These are phyloP conservation scores for Ophiostoma himal-ulmi DNA, from an alignment of 2,329 filamentous ascomycete species.

Conservation along the genomic window DNA sequence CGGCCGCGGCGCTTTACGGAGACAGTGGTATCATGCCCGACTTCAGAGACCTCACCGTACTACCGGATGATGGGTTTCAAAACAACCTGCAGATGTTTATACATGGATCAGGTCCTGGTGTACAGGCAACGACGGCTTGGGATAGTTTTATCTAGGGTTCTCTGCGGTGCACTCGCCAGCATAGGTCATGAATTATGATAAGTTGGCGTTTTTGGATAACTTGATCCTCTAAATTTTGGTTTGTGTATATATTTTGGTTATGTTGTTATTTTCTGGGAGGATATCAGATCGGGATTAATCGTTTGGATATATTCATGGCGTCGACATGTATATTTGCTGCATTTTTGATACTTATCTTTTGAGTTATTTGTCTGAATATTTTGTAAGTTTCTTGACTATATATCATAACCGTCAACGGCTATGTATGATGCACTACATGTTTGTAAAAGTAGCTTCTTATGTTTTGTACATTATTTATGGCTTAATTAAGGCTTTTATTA, in stretches of 20 bases:
- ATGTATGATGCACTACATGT: background rate
- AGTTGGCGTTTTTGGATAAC: background rate
- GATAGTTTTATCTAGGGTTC: constrained; percentile 26
- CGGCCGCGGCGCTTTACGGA: constrained; percentile 14
- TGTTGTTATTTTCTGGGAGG: background rate
- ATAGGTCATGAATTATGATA: background rate
- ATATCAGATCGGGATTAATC: background rate
- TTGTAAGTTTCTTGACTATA: no score
- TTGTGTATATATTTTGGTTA: background rate
- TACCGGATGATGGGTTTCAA: constrained; percentile 41
- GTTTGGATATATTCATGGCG: background rate
- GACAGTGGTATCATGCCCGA: constrained; percentile 12
- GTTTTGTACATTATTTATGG: background rate
- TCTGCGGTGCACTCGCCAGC: constrained; percentile 16
- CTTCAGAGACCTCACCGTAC: background rate
- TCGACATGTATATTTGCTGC: background rate
- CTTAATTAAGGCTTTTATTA: background rate
- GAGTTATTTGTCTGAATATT: background rate
- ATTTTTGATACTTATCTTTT: background rate
- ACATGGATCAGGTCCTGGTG: constrained; percentile 35
- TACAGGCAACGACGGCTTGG: constrained; percentile 27
- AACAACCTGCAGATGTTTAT: constrained; percentile 42
- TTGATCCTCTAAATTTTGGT: background rate
- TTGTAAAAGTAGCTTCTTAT: background rate
- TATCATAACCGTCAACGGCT: no score